Base-by-base conservation (phyloP, 2,329 filamentous ascomycete genomes). In the Ilyonectria destructans region DNA sequence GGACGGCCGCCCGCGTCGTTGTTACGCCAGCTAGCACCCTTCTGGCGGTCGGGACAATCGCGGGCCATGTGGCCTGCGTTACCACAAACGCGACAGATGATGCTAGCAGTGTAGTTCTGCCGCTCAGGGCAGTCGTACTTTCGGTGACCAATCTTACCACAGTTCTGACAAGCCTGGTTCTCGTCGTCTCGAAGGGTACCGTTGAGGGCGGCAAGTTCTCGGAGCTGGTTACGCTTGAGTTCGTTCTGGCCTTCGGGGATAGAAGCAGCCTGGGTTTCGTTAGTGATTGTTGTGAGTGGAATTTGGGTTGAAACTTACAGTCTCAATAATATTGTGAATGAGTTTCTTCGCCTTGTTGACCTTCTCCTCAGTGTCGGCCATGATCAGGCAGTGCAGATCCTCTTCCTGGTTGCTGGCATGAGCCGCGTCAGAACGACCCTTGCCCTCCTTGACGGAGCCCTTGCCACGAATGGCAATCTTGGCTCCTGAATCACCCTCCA, bases 401-500 rank as follows among this genome's bases (percentile, higher is more conserved):
- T 99, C 96, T 87, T 99, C 96, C 89, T 99, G 96, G 88, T 99
- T 99, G 89, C 96, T 98, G 82, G 96, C 95, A 84, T 99, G 96
- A 85, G 96, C 96, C 78, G 96, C 96, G 83, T 99, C 96, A 86
- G 96, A 98, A 75, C 96, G 95, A 75, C 96, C 96, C 83, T 99
- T 99, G 87, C 96, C 96, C 89, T 99, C 96, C 85, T 99, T 99
- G 82, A 99, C 96, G 78, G 96, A 99, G 81, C 96, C 96, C 85
- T 99, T 99, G 87, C 96, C 96, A 84, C 96, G 96, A 81, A 99
- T 99, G 76, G 96, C 96, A 86, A 99, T 99, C 85, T 99, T 99
- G 82, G 96, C 96, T 72, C 92, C 92, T 65, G 96, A 99, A 85
- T 99, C 95, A 79, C 92, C 90, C 83, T 99, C 96, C 96, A 99